Evolutionary conservation across 257 asterid species (phyloP).

Genomic region (Pogostemon cablin): DNA sequence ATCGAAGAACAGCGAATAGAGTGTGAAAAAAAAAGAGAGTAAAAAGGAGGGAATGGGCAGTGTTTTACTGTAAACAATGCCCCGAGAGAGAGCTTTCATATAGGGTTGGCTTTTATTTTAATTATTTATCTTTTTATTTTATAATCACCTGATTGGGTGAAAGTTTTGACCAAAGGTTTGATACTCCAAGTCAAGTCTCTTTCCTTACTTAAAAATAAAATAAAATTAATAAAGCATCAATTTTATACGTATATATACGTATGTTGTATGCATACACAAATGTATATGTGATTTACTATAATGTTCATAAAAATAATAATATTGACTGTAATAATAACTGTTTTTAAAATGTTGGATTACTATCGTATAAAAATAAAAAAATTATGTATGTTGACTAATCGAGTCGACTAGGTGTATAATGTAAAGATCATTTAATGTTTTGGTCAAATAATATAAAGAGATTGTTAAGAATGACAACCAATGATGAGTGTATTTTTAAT

Average conservation of each 20-base stretch:
- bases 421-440: not conserved
- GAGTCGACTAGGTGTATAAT: not conserved
- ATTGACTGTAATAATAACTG: too few species aligned
- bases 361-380: too few species aligned
- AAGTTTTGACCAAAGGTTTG: slow-evolving; percentile 37
- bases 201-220: slow-evolving; percentile 28
- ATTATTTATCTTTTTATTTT: slow-evolving; percentile 26
- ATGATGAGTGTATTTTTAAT: not conserved
- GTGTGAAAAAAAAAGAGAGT: slow-evolving; percentile 19
- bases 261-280: not conserved
- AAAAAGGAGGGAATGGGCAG: slow-evolving; percentile 36
- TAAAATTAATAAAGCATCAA: not conserved
- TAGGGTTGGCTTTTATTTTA: slow-evolving; percentile 42
- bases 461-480: not conserved
- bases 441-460: slow-evolving; percentile 1
- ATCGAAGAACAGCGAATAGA: slow-evolving; percentile 42
- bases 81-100: slow-evolving; percentile 40
- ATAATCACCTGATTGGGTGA: slow-evolving; percentile 29
- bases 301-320: too few species aligned
- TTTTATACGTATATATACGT: not conserved
- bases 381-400: too few species aligned
- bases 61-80: slow-evolving; percentile 40
- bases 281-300: too few species aligned
- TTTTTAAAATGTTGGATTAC: too few species aligned
- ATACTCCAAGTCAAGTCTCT: slow-evolving; percentile 40